phyloP scores from a whole-genome alignment of 2,329 filamentous ascomycete species.

The Emericellopsis atlantica region DNA sequence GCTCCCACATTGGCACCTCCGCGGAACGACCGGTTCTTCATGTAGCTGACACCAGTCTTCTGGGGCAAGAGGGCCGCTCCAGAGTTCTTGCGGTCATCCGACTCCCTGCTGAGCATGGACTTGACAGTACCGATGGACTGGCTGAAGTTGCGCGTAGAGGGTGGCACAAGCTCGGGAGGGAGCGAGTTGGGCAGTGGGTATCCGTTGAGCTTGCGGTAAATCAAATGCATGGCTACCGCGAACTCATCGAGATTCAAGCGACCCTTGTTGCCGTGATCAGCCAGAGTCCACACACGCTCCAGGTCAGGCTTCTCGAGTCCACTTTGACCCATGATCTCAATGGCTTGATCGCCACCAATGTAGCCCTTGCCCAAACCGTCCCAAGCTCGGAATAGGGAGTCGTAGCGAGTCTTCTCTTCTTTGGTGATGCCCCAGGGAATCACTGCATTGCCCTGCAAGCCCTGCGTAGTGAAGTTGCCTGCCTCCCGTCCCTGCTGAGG shows the following conservation, averaged over 20 bases:
- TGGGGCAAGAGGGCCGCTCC: slow-evolving; percentile 87
- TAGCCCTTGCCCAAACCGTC: slow-evolving; percentile 89
- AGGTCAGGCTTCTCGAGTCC: slow-evolving; percentile 83
- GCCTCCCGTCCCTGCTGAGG: slow-evolving; percentile 85
- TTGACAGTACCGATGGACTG: slow-evolving; percentile 91
- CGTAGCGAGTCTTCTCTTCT: slow-evolving; percentile 94
- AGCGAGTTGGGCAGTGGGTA: slow-evolving; percentile 82
- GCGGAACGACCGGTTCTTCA: slow-evolving; percentile 90
- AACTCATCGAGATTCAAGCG: slow-evolving; percentile 94
- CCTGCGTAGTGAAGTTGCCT: slow-evolving; percentile 70
- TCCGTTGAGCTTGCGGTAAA: slow-evolving; percentile 92
- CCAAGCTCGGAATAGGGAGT: slow-evolving; percentile 91
- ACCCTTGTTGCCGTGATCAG: slow-evolving; percentile 88
- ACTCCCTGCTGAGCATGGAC: slow-evolving; percentile 77
- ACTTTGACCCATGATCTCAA: slow-evolving; percentile 95
- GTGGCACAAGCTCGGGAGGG: slow-evolving; percentile 84
- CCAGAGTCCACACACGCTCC: slow-evolving; percentile 87
- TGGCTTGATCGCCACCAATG: slow-evolving; percentile 82
- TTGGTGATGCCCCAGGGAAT: slow-evolving; percentile 99
- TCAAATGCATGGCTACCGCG: slow-evolving; percentile 96
- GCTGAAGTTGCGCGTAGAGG: slow-evolving; percentile 85
- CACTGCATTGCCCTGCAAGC: slow-evolving; percentile 83
- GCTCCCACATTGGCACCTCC: slow-evolving; percentile 43
- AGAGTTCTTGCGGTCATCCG: slow-evolving; percentile 76
- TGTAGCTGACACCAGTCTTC: slow-evolving; percentile 94